phyloP scores from a whole-genome alignment of 202 grass and related monocot species.

The Setaria italica region DNA sequence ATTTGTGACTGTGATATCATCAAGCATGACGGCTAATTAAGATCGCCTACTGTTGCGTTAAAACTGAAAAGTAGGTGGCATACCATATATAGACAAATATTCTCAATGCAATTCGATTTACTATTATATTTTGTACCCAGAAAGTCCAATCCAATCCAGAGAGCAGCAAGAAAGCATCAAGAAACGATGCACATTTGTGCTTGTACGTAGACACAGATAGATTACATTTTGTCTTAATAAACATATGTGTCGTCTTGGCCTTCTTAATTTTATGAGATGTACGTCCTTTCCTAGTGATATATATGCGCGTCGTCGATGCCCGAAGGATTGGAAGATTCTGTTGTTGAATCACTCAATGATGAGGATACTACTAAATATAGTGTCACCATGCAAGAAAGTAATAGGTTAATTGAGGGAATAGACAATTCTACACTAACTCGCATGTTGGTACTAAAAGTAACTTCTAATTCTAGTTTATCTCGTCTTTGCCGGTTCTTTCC shows the following conservation, averaged over 20 bases:
- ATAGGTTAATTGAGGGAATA: slow-evolving; percentile 54
- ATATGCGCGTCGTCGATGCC: slow-evolving; percentile 50
- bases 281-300: slow-evolving; percentile 50
- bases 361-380: slow-evolving; percentile 49
- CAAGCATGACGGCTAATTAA: not conserved
- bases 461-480: slow-evolving; percentile 63
- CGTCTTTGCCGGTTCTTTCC: slow-evolving; percentile 40
- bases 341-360: slow-evolving; percentile 61
- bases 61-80: too few species aligned
- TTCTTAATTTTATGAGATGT: slow-evolving; percentile 54
- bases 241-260: slow-evolving; percentile 42
- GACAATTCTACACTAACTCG: slow-evolving; percentile 63
- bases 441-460: slow-evolving; percentile 76
- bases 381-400: slow-evolving; percentile 47
- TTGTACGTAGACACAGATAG: not conserved
- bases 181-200: slow-evolving; percentile 5
- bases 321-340: slow-evolving; percentile 60
- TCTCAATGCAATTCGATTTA: not conserved
- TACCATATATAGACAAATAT: not conserved
- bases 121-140: not conserved
- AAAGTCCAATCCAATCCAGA: slow-evolving; percentile 6
- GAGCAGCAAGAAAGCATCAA: slow-evolving; percentile 2
- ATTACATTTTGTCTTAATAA: slow-evolving; percentile 38
- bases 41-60: not conserved
- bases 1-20: too few species aligned